phyloP scores from a whole-genome alignment of 164 flowering plant species.

The Tinospora cordifolia region DNA sequence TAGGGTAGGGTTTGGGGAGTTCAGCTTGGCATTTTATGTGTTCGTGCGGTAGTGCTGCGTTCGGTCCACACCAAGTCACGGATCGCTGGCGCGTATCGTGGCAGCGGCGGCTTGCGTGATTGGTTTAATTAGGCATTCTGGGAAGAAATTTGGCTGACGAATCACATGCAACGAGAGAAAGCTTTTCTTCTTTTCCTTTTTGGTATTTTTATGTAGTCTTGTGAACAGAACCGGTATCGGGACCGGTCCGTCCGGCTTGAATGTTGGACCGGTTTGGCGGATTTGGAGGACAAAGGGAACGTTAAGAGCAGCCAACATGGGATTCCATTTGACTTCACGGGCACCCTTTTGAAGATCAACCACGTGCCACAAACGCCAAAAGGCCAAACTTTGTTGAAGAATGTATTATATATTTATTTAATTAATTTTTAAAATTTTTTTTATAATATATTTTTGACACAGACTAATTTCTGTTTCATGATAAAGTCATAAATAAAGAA shows the following conservation, averaged over 20 bases:
- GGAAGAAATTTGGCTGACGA: background rate
- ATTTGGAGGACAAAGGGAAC: no score
- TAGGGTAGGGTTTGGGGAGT: no score
- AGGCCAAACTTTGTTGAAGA: no score
- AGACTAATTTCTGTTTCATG: no score
- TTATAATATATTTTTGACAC: no score
- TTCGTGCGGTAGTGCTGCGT: background rate
- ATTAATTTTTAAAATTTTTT: no score
- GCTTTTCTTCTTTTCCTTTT: no score
- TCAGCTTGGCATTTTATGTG: background rate
- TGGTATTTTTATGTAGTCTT: background rate
- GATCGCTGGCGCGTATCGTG: background rate
- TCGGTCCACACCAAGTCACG: background rate
- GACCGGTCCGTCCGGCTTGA: constrained; percentile 1
- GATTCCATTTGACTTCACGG: background rate
- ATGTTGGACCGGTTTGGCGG: background rate
- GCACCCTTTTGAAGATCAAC: background rate
- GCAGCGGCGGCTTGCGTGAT: background rate
- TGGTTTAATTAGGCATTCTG: background rate
- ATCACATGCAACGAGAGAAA: background rate
- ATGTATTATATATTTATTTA: no score
- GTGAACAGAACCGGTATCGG: background rate
- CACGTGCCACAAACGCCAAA: background rate
- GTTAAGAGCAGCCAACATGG: background rate
- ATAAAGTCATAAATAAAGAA: no score